Evolutionary conservation across 2,329 filamentous ascomycete species (phyloP).

Genomic region (Sporothrix mexicana): DNA sequence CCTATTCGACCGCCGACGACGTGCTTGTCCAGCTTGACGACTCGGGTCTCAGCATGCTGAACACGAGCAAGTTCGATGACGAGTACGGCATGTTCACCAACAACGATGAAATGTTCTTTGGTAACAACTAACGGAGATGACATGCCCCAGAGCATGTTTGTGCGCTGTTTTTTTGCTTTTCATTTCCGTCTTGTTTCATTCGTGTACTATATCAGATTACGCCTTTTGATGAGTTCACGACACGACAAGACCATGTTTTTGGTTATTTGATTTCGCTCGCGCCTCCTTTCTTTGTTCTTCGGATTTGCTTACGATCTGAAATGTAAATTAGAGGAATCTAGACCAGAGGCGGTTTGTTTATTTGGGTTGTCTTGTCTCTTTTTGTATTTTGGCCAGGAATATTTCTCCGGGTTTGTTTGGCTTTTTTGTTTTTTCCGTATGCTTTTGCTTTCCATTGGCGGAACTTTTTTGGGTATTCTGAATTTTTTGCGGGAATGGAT

Average conservation of each 20-base stretch:
- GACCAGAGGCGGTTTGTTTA: neutral
- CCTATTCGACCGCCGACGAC: slow-evolving; percentile 51
- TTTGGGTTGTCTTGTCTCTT: slow-evolving; percentile 12
- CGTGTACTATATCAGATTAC: slow-evolving; percentile 31
- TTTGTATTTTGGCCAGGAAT: slow-evolving; percentile 13
- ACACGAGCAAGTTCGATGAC: slow-evolving; percentile 62
- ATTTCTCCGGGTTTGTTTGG: neutral
- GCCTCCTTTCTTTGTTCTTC: slow-evolving; percentile 15
- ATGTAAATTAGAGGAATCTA: slow-evolving; percentile 23
- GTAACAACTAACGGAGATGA: slow-evolving; percentile 37
- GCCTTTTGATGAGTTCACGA: slow-evolving; percentile 35
- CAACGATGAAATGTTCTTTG: slow-evolving; percentile 60
- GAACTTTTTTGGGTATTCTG: slow-evolving; percentile 33
- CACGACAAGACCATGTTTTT: slow-evolving; percentile 21
- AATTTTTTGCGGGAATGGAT: slow-evolving; percentile 29
- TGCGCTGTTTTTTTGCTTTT: slow-evolving; percentile 6
- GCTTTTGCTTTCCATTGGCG: slow-evolving; percentile 23
- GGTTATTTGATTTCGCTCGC: neutral
- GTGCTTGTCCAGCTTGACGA: slow-evolving; percentile 52
- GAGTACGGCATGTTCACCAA: slow-evolving; percentile 61
- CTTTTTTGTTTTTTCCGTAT: neutral
- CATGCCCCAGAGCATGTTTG: neutral
- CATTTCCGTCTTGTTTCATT: slow-evolving; percentile 21
- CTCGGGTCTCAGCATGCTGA: slow-evolving; percentile 54
- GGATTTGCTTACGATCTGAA: slow-evolving; percentile 18